Percentiles rank a stretch among this genome's conserved stretches.
Conservation (phyloP, 169 alveolate genomes). For the Cryptosporidium viatorum region DNA sequence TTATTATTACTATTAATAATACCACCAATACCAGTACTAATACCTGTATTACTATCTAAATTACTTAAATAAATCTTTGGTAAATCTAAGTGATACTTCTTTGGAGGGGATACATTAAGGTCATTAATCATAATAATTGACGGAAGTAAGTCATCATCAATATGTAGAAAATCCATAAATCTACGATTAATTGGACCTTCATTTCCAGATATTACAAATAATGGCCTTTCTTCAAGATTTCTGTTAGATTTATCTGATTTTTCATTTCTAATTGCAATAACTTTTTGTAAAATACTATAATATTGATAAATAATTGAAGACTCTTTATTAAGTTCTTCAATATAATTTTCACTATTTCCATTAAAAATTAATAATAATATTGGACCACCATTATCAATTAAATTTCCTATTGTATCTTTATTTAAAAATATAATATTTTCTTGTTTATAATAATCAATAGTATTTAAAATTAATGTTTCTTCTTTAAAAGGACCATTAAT, state of each 20-base stretch:
- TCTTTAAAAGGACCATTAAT: constrained; percentile 43
- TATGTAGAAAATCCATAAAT: constrained; percentile 67
- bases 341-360: constrained; percentile 51
- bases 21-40: neutral
- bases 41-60: neutral
- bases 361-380: constrained; percentile 32
- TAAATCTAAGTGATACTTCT: constrained; percentile 39
- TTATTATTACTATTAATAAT: neutral
- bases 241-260: neutral
- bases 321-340: constrained; percentile 16
- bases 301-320: constrained; percentile 30
- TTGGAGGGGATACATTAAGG: constrained; percentile 62
- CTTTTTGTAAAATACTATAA: constrained; percentile 33
- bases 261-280: constrained; percentile 36
- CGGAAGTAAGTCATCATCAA: constrained; percentile 46
- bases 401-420: constrained; percentile 45
- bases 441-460: constrained; percentile 31
- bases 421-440: constrained; percentile 39
- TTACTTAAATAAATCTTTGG: constrained; percentile 18
- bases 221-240: neutral
- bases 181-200: constrained; percentile 68
- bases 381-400: constrained; percentile 14
- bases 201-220: constrained; percentile 64
- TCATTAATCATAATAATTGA: constrained; percentile 19
- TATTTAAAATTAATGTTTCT: constrained; percentile 14